phyloP scores from a whole-genome alignment of 768 basidiomycete species.

The Boletus pseudopeckii region DNA sequence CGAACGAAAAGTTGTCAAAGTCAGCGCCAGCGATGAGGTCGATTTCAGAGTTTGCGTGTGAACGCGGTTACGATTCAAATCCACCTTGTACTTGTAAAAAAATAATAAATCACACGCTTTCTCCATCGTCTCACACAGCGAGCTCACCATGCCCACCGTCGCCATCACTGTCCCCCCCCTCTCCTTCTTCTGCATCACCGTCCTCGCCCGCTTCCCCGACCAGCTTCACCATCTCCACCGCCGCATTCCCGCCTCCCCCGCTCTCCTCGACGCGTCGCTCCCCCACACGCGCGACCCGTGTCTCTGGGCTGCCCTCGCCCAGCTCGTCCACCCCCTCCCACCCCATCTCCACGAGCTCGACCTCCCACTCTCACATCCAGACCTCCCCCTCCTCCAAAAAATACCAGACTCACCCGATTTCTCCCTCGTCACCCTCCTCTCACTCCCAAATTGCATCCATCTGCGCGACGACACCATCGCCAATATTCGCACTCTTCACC shows the following conservation, averaged over 20 bases:
- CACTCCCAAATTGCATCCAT: constrained; percentile 52
- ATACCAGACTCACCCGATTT: constrained; percentile 56
- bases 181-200: constrained; percentile 46
- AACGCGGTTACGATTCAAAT: constrained; percentile 1
- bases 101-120: neutral
- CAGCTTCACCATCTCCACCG: constrained; percentile 28
- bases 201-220: constrained; percentile 44
- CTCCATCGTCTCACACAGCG: neutral
- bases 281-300: constrained; percentile 45
- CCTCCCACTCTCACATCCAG: constrained; percentile 52
- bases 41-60: constrained; percentile 11
- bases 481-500: constrained; percentile 48
- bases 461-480: constrained; percentile 57
- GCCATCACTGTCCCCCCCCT: constrained; percentile 44
- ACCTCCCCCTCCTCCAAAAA: constrained; percentile 54
- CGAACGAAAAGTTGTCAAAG: constrained; percentile 2
- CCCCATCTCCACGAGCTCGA: constrained; percentile 27
- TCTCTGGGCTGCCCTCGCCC: constrained; percentile 60
- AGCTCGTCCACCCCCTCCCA: constrained; percentile 57
- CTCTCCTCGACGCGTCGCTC: constrained; percentile 35
- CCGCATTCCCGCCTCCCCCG: constrained; percentile 39
- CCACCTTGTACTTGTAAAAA: neutral
- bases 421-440: constrained; percentile 61
- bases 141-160: neutral
- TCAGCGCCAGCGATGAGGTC: constrained; percentile 29